phyloP scores from a whole-genome alignment of 495 filamentous ascomycete species.

The Aspergillus sclerotiicarbonarius region DNA sequence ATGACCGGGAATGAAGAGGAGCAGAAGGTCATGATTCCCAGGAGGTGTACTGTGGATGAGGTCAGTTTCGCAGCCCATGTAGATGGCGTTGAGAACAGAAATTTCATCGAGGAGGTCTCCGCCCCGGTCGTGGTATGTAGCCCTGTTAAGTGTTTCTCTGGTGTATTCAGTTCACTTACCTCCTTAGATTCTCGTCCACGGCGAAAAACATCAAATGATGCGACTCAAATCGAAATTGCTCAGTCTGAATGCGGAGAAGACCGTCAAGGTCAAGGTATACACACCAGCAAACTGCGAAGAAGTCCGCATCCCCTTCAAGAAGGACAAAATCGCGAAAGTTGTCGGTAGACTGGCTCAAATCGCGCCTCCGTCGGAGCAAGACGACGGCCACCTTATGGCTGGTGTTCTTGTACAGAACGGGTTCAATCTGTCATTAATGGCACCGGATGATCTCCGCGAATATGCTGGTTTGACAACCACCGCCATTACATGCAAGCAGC shows the following conservation, averaged over 20 bases:
- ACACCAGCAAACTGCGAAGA: constrained; percentile 93
- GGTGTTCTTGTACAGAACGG: constrained; percentile 96
- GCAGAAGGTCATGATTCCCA: constrained; percentile 84
- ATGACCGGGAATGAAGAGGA: constrained; percentile 54
- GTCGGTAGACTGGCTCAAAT: constrained; percentile 89
- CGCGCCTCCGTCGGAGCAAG: constrained; percentile 56
- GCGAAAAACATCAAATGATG: constrained; percentile 98
- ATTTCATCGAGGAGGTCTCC: constrained; percentile 89
- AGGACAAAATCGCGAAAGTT: constrained; percentile 95
- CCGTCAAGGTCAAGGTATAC: constrained; percentile 80
- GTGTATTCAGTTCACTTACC: constrained; percentile 15
- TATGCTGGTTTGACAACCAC: constrained; percentile 95
- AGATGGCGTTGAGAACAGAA: constrained; percentile 89
- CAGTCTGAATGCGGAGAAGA: constrained; percentile 80
- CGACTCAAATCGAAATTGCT: constrained; percentile 89
- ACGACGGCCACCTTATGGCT: constrained; percentile 61
- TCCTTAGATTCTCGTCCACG: constrained; percentile 84
- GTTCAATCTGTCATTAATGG: constrained; percentile 95
- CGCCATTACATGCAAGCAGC: constrained; percentile 86
- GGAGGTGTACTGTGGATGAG: constrained; percentile 88
- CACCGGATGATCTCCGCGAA: constrained; percentile 89
- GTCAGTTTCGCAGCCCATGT: constrained; percentile 95
- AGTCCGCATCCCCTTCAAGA: constrained; percentile 88
- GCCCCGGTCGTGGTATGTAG: constrained; percentile 84
- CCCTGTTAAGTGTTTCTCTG: background rate